Evolutionary conservation across 495 filamentous ascomycete genomes (phyloP).

Genomic region (Thermothielavioides terrestris): DNA sequence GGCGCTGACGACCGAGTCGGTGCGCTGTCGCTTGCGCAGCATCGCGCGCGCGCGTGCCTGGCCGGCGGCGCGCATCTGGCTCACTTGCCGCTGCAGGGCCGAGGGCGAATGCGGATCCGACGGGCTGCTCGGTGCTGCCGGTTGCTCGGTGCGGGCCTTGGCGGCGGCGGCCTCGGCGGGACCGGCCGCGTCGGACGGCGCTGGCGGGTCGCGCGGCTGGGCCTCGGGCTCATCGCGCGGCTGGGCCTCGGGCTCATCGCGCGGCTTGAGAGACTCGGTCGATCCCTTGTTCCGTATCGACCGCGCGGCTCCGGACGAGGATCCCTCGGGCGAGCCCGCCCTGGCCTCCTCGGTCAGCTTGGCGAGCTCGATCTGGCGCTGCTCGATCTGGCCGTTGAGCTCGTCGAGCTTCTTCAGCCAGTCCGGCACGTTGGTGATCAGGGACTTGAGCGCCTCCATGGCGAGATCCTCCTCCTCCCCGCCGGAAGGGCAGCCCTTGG

Average conservation of each 20-base stretch:
- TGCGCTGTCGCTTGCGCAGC: slow-evolving; percentile 48
- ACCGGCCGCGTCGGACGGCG: slow-evolving; percentile 9
- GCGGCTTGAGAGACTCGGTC: slow-evolving; percentile 52
- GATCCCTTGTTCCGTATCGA: slow-evolving; percentile 53
- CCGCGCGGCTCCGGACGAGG: slow-evolving; percentile 20
- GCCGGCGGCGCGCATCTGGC: slow-evolving; percentile 37
- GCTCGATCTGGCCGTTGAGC: slow-evolving; percentile 56
- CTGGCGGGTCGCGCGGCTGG: slow-evolving; percentile 20
- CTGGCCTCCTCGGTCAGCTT: slow-evolving; percentile 31
- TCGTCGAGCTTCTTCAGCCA: slow-evolving; percentile 64
- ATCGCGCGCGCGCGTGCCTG: slow-evolving; percentile 37
- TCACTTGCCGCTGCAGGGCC: slow-evolving; percentile 40
- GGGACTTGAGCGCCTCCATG: slow-evolving; percentile 56
- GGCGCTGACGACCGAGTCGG: slow-evolving; percentile 49
- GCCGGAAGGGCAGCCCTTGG: slow-evolving; percentile 5
- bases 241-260: slow-evolving; percentile 39
- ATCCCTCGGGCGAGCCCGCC: slow-evolving; percentile 16
- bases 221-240: slow-evolving; percentile 41
- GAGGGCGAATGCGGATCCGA: slow-evolving; percentile 29
- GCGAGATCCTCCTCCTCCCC: slow-evolving; percentile 30
- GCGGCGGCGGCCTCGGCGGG: slow-evolving; percentile 7
- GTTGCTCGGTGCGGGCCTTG: slow-evolving; percentile 9
- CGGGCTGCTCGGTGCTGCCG: slow-evolving; percentile 14
- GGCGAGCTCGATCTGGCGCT: slow-evolving; percentile 60
- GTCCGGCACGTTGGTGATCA: slow-evolving; percentile 54